Percentiles rank a stretch among this genome's conserved stretches.
Evolutionary conservation across 1,284 basidiomycete species (phyloP).

Genomic region (Malassezia yamatoensis): DNA sequence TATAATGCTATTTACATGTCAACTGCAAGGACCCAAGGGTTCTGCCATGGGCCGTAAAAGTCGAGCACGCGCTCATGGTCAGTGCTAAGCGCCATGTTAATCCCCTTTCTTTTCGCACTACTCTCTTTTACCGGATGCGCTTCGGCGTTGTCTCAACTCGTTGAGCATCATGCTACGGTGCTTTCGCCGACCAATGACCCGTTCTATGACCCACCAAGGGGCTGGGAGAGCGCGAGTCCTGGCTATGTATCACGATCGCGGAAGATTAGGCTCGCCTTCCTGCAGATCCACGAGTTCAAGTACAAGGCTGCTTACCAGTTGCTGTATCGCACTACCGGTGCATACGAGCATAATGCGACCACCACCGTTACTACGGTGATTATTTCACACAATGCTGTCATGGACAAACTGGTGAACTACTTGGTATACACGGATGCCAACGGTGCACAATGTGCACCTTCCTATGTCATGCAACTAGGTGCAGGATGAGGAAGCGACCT

Average conservation of each 20-base stretch:
- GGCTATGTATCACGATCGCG: conserved; percentile 29
- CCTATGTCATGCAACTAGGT: conserved; percentile 20
- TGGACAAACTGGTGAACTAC: conserved; percentile 25
- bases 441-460: conserved; percentile 26
- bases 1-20: too few species aligned
- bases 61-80: neutral
- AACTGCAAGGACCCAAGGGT: neutral
- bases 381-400: conserved; percentile 22
- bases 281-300: conserved; percentile 6
- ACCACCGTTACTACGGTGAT: conserved; percentile 26
- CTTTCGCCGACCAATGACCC: conserved; percentile 20
- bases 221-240: conserved; percentile 13
- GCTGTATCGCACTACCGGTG: conserved; percentile 21
- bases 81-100: neutral
- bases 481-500: conserved; percentile 12
- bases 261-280: conserved; percentile 15
- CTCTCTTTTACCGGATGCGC: neutral
- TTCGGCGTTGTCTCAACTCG: neutral
- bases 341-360: neutral
- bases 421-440: conserved; percentile 23
- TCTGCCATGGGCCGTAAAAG: too few species aligned
- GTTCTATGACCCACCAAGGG: conserved; percentile 27
- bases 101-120: neutral
- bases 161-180: neutral
- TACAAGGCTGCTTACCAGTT: conserved; percentile 22